Evolutionary conservation across 2,329 filamentous ascomycete genomes (phyloP).

Genomic region (Thielaviopsis populi): DNA sequence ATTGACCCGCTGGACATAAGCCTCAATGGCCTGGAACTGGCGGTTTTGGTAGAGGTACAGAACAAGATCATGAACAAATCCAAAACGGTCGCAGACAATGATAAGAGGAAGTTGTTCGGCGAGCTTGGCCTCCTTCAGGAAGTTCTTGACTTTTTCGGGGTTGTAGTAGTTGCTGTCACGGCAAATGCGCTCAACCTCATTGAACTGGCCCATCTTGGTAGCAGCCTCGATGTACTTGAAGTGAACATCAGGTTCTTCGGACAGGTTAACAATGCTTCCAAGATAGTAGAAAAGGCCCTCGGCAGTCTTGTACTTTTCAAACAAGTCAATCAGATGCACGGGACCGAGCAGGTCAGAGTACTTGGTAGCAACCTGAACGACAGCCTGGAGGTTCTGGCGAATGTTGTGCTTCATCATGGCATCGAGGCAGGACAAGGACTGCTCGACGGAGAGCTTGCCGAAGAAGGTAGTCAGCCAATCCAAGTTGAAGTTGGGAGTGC

Average conservation of each 20-base stretch:
- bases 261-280: conserved; percentile 93
- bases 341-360: conserved; percentile 90
- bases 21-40: conserved; percentile 96
- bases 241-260: conserved; percentile 85
- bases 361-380: conserved; percentile 92
- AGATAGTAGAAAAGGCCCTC: conserved; percentile 98
- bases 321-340: conserved; percentile 75
- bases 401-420: conserved; percentile 96
- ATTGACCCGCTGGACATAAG: conserved; percentile 95
- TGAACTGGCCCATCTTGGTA: conserved; percentile 81
- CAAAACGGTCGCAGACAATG: conserved; percentile 98
- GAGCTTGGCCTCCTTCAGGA: conserved; percentile 88
- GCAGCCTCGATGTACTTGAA: conserved; percentile 99
- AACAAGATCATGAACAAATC: conserved; percentile 93
- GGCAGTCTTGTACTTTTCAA: conserved; percentile 94
- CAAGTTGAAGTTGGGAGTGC: conserved; percentile 68
- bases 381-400: conserved; percentile 86
- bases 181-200: conserved; percentile 93
- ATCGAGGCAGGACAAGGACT: conserved; percentile 84
- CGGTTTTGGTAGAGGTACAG: conserved; percentile 97
- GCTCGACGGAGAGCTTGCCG: conserved; percentile 84
- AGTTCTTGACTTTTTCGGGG: conserved; percentile 95
- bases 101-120: conserved; percentile 90
- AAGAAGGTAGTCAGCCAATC: conserved; percentile 93
- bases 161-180: conserved; percentile 84